Evolutionary conservation across 2,329 filamentous ascomycete species (phyloP), one percentile per base, ranked within the genome.

Genomic region (Drechmeria coniospora): DNA sequence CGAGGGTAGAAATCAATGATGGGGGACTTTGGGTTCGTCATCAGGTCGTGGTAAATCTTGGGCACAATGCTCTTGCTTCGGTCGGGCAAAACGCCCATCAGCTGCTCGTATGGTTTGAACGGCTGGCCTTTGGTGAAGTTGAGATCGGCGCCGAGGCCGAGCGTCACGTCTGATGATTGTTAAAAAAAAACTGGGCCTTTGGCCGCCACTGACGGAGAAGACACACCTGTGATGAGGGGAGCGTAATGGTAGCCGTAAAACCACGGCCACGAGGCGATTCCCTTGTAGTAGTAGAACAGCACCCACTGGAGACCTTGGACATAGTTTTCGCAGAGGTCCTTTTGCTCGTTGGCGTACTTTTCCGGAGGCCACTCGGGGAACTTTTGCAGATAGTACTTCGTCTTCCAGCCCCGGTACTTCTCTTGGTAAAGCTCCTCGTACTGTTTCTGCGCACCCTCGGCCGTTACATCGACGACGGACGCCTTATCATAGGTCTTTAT

Each of bases 281-380:
- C 90, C 29, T 78, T 77, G 57, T 98, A 98, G 56, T 98, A 98
- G 60, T 98, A 98, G 54, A 79, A 94, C 27, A 98, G 62, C 23
- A 98, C 90, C 92, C 90, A 98, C 51, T 98, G 90, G 34, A 98
- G 59, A 35, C 90, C 90, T 55, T 98, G 82, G 6, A 98, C 84
- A 44, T 98, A 98, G 54, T 95, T 98, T 54, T 95, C 84, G 15
- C 82, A 79, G 34, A 98, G 63, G 37, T 79, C 76, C 29, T 64
- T 75, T 46, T 95, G 65, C 51, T 92, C 83, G 22, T 73, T 43
- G 12, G 59, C 73, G 38, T 87, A 77, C 42, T 82, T 78, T 26
- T 83, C 77, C 8, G 79, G 62, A 11, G 76, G 73, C 84, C 87
- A 98, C 29, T 79, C 79, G 17, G 76, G 57, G 40, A 94, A 94